Conservation (phyloP, 306 rosid genomes). For the Inga oerstediana region DNA sequence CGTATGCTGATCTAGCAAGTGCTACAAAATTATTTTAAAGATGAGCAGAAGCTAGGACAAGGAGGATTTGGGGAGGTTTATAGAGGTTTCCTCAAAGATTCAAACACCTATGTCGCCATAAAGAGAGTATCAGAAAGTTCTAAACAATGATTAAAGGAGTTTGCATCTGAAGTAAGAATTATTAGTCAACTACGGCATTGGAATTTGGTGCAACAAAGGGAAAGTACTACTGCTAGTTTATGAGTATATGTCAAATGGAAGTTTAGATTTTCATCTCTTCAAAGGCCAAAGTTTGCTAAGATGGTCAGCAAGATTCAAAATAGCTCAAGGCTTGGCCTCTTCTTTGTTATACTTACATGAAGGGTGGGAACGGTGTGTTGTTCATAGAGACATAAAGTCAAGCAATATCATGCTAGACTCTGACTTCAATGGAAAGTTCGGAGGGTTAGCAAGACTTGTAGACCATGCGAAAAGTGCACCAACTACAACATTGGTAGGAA, state of each 20-base stretch:
- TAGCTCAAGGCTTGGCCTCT: slow-evolving; percentile 13
- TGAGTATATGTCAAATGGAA: slow-evolving; percentile 26
- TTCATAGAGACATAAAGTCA: slow-evolving; percentile 17
- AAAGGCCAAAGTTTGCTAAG: not conserved
- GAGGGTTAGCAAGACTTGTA: slow-evolving; percentile 14
- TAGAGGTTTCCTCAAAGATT: slow-evolving; percentile 11
- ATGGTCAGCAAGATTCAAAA: slow-evolving; percentile 22
- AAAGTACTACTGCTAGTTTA: slow-evolving; percentile 24
- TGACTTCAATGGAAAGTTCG: slow-evolving; percentile 13
- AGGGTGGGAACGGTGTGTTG: slow-evolving; percentile 1
- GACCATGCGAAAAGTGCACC: not conserved
- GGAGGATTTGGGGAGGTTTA: slow-evolving; percentile 30
- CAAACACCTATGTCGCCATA: not conserved
- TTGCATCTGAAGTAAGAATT: slow-evolving; percentile 21
- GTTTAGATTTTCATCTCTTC: slow-evolving; percentile 19
- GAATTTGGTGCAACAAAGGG: not conserved
- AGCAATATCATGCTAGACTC: slow-evolving; percentile 20
- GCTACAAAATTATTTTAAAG: slow-evolving; percentile 25
- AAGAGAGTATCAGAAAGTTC: slow-evolving; percentile 25
- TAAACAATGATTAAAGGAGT: slow-evolving; percentile 16
- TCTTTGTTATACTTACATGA: not conserved
- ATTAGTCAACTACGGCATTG: slow-evolving; percentile 28
- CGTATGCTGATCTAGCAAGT: slow-evolving; percentile 17
- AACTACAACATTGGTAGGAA: not conserved
- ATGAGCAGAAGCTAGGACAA: slow-evolving; percentile 21